Percentiles rank a stretch among this genome's conserved stretches.
Conservation (phyloP, 176 grass and related monocot genomes). For the Tillandsia fasciculata region DNA sequence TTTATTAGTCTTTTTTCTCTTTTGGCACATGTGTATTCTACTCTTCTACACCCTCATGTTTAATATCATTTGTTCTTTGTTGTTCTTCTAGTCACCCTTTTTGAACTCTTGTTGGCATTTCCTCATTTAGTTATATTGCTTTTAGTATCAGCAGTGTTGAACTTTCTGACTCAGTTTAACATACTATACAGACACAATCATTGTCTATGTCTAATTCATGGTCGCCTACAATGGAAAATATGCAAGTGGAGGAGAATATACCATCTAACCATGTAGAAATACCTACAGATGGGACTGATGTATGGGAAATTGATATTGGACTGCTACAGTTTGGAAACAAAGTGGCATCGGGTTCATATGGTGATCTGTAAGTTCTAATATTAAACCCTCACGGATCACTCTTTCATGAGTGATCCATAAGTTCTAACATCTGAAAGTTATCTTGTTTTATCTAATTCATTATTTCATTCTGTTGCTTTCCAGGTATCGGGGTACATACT, state of each 20-base stretch:
- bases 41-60: not conserved
- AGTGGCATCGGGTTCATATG: conserved; percentile 67
- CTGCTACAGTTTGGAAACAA: conserved; percentile 74
- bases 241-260: conserved; percentile 25
- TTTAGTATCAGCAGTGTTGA: conserved; percentile 4
- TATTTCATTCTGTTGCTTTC: conserved; percentile 23
- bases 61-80: not conserved
- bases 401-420: not conserved
- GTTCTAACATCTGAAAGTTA: not conserved
- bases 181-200: conserved; percentile 41
- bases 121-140: not conserved
- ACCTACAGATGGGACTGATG: conserved; percentile 65
- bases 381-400: conserved; percentile 7
- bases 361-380: conserved; percentile 65
- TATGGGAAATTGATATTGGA: conserved; percentile 73
- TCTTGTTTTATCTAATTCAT: conserved; percentile 21
- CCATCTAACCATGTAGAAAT: conserved; percentile 44
- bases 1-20: no score
- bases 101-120: not conserved
- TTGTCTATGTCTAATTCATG: conserved; percentile 29
- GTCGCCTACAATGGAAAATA: conserved; percentile 32
- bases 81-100: not conserved
- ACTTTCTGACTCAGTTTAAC: conserved; percentile 1
- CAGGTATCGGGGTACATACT: conserved; percentile 76
- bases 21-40: no score